Percentiles rank a stretch among this genome's conserved stretches.
phyloP scores from a whole-genome alignment of 2,329 filamentous ascomycete species.

The Aspergillus melleus region DNA sequence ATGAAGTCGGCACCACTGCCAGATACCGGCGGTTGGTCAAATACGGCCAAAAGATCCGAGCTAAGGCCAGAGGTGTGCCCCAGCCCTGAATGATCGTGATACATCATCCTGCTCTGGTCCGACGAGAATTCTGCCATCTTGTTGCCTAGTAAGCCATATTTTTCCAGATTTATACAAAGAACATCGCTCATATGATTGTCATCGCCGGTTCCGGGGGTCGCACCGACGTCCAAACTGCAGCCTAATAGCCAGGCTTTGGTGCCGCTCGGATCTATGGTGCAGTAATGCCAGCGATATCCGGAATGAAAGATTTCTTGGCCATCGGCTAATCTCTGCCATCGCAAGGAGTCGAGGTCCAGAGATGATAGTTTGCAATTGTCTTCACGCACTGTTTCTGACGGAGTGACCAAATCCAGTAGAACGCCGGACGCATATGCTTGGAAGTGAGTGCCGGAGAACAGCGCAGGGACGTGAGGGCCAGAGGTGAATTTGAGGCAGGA shows the following conservation, averaged over 20 bases:
- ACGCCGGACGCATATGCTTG: constrained; percentile 93
- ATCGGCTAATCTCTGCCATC: constrained; percentile 94
- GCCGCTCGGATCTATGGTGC: constrained; percentile 90
- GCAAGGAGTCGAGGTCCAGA: constrained; percentile 78
- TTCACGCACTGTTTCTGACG: constrained; percentile 79
- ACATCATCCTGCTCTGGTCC: constrained; percentile 39
- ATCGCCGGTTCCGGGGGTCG: constrained; percentile 67
- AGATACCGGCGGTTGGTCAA: constrained; percentile 79
- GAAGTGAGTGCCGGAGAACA: constrained; percentile 90
- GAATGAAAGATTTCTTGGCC: constrained; percentile 89
- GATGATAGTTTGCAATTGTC: constrained; percentile 89
- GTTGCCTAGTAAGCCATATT: constrained; percentile 87
- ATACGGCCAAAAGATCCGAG: constrained; percentile 79
- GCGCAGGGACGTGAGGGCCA: constrained; percentile 79
- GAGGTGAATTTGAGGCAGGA: constrained; percentile 88
- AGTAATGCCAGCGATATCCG: constrained; percentile 98
- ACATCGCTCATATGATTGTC: constrained; percentile 95
- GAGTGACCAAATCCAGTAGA: constrained; percentile 90
- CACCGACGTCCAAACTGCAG: constrained; percentile 72
- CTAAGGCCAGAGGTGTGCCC: constrained; percentile 66
- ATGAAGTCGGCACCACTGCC: constrained; percentile 88
- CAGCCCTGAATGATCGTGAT: constrained; percentile 51
- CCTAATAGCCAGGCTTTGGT: constrained; percentile 98
- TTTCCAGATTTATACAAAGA: constrained; percentile 86
- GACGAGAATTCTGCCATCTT: constrained; percentile 61